A percentile compares a stretch with the other conserved stretches of the same genome.
These are phyloP conservation scores for Malassezia dermatis DNA, from an alignment of 1,284 basidiomycete genomes.

Conservation along the genomic window DNA sequence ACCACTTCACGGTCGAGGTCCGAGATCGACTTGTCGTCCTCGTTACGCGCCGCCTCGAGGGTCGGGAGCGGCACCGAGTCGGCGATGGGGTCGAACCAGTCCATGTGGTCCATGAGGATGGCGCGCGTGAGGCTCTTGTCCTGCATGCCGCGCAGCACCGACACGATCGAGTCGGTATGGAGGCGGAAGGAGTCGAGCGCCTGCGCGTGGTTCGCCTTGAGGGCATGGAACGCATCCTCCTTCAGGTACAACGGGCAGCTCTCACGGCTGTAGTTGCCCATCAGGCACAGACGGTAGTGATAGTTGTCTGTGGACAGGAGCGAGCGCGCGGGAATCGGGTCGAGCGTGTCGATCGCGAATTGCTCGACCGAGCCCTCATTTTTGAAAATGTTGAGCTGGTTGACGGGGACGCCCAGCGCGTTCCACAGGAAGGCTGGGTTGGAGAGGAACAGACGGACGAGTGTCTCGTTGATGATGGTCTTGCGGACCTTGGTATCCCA, in stretches of 20 bases:
- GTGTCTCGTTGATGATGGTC: conserved; percentile 59
- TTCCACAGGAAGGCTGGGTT: conserved; percentile 64
- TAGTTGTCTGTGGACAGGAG: conserved; percentile 44
- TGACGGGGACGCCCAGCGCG: conserved; percentile 65
- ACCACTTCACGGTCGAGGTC: conserved; percentile 59
- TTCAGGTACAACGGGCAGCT: conserved; percentile 67
- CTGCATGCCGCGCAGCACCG: conserved; percentile 53
- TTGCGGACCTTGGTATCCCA: conserved; percentile 59
- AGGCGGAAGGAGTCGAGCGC: conserved; percentile 60
- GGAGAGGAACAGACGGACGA: conserved; percentile 55
- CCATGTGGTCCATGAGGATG: conserved; percentile 71
- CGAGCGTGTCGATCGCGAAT: conserved; percentile 47
- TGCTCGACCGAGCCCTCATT: conserved; percentile 55
- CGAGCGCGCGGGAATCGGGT: conserved; percentile 33
- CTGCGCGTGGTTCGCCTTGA: conserved; percentile 54
- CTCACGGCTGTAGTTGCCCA: conserved; percentile 59
- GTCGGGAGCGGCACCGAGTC: conserved; percentile 49
- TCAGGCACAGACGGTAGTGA: conserved; percentile 52
- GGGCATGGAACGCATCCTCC: conserved; percentile 56
- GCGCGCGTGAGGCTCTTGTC: conserved; percentile 39
- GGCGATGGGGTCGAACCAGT: conserved; percentile 61
- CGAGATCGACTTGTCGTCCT: conserved; percentile 47
- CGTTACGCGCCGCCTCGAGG: conserved; percentile 45
- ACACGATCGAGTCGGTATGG: conserved; percentile 67
- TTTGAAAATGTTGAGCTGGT: conserved; percentile 63